Evolutionary conservation across 2,329 filamentous ascomycete genomes (phyloP).

Genomic region (Bipolaris oryzae): DNA sequence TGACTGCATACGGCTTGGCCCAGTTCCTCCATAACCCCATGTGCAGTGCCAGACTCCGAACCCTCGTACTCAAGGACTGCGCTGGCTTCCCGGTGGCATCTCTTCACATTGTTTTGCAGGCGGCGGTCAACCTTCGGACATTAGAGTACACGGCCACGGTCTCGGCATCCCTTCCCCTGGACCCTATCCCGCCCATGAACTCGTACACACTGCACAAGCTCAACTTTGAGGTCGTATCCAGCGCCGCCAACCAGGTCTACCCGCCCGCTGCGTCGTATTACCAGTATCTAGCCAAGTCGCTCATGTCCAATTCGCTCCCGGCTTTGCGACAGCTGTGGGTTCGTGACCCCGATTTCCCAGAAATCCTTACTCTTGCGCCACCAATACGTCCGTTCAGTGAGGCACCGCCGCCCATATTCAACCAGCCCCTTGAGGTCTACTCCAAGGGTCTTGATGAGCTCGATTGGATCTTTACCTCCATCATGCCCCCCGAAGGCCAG

Average conservation of each 20-base stretch:
- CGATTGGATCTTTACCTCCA: constrained; percentile 70
- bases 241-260: constrained; percentile 61
- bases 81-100: constrained; percentile 71
- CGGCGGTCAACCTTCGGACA: constrained; percentile 63
- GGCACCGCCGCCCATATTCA: constrained; percentile 51
- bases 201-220: constrained; percentile 74
- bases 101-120: constrained; percentile 66
- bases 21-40: constrained; percentile 66
- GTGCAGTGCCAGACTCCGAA: constrained; percentile 65
- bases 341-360: constrained; percentile 81
- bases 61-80: constrained; percentile 69
- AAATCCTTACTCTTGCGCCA: constrained; percentile 75
- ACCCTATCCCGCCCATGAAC: constrained; percentile 66
- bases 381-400: constrained; percentile 62
- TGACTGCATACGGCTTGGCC: constrained; percentile 74
- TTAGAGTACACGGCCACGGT: constrained; percentile 65
- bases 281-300: constrained; percentile 80
- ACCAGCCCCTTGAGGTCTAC: constrained; percentile 66
- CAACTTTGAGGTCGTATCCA: constrained; percentile 80
- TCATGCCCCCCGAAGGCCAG: constrained; percentile 58
- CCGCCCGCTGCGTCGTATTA: constrained; percentile 71
- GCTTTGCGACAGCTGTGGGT: constrained; percentile 80
- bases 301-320: constrained; percentile 77
- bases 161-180: constrained; percentile 61
- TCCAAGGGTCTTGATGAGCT: constrained; percentile 70